Evolutionary conservation across 1,284 basidiomycete genomes (phyloP).

Genomic region (Fomitopsis schrenkii): DNA sequence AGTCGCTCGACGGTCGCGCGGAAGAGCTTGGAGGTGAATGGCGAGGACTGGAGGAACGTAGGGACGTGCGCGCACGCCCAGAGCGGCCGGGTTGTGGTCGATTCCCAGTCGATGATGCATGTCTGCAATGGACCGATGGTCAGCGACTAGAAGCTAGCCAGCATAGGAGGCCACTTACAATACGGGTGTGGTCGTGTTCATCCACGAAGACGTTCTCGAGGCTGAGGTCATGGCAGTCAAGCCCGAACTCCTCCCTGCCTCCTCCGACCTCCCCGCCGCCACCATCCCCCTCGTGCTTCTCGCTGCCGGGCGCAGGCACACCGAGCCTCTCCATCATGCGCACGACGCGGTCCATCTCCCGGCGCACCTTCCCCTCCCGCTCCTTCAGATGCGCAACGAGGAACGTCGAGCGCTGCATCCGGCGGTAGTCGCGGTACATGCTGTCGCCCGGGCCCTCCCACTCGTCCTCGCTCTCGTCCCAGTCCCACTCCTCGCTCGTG

Average conservation of each 20-base stretch:
- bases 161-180: slow-evolving; percentile 45
- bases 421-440: slow-evolving; percentile 76
- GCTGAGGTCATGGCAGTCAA: slow-evolving; percentile 78
- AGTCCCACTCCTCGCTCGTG: slow-evolving; percentile 68
- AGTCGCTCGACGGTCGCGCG: slow-evolving; percentile 54
- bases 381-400: slow-evolving; percentile 61
- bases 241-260: slow-evolving; percentile 53
- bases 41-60: slow-evolving; percentile 69
- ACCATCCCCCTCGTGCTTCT: slow-evolving; percentile 16
- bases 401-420: slow-evolving; percentile 74
- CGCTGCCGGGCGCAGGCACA: slow-evolving; percentile 18
- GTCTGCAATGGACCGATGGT: slow-evolving; percentile 40
- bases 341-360: slow-evolving; percentile 69
- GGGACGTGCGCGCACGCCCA: slow-evolving; percentile 81
- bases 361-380: slow-evolving; percentile 55
- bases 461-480: slow-evolving; percentile 72
- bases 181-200: slow-evolving; percentile 55
- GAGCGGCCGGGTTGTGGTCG: slow-evolving; percentile 74
- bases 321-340: slow-evolving; percentile 57
- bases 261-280: slow-evolving; percentile 25
- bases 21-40: slow-evolving; percentile 68
- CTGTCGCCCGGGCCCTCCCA: slow-evolving; percentile 66
- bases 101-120: slow-evolving; percentile 84
- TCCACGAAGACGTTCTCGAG: slow-evolving; percentile 81
- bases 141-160: slow-evolving; percentile 2